A percentile compares a stretch with the other conserved stretches of the same genome.
Evolutionary conservation across 345 rosid genomes (phyloP).

Genomic region (Hypericum perforatum): DNA sequence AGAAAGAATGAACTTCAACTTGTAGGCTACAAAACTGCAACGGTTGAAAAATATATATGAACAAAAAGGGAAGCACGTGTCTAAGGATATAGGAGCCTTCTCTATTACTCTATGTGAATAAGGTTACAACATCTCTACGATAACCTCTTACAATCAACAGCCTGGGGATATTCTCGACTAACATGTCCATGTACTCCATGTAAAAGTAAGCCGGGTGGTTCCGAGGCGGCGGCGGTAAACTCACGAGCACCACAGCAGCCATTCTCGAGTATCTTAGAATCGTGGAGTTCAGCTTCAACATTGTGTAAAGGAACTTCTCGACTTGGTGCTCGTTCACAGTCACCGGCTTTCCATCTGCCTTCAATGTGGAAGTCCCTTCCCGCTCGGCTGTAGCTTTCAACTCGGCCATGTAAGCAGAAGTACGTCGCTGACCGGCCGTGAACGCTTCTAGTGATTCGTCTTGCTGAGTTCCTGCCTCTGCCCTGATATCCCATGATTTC

Average conservation of each 20-base stretch:
- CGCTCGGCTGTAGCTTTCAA: slow-evolving; percentile 39
- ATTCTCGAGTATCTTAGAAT: slow-evolving; percentile 69
- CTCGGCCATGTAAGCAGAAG: slow-evolving; percentile 51
- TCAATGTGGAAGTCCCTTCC: slow-evolving; percentile 30
- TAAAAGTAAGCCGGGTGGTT: slow-evolving; percentile 88
- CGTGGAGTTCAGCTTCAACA: slow-evolving; percentile 74
- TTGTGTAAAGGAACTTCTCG: slow-evolving; percentile 75
- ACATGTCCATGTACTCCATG: slow-evolving; percentile 98
- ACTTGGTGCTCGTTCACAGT: slow-evolving; percentile 70
- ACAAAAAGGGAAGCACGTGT: slow-evolving; percentile 9
- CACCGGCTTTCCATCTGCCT: slow-evolving; percentile 79
- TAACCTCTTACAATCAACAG: slow-evolving; percentile 96
- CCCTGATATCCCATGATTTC: slow-evolving; percentile 80
- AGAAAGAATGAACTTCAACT: not conserved
- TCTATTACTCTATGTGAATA: slow-evolving; percentile 52
- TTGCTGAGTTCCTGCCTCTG: slow-evolving; percentile 51
- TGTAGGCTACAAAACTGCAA: slow-evolving; percentile 8
- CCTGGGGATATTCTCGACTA: slow-evolving; percentile 92
- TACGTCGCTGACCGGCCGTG: slow-evolving; percentile 61
- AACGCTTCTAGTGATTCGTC: slow-evolving; percentile 78
- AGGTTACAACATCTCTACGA: slow-evolving; percentile 91
- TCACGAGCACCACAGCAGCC: slow-evolving; percentile 90
- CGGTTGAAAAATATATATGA: slow-evolving; percentile 10
- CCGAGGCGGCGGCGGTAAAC: slow-evolving; percentile 65
- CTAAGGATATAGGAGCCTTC: not conserved